Base-by-base conservation (phyloP, 2,329 filamentous ascomycete genomes). In the Talaromyces amestolkiae region DNA sequence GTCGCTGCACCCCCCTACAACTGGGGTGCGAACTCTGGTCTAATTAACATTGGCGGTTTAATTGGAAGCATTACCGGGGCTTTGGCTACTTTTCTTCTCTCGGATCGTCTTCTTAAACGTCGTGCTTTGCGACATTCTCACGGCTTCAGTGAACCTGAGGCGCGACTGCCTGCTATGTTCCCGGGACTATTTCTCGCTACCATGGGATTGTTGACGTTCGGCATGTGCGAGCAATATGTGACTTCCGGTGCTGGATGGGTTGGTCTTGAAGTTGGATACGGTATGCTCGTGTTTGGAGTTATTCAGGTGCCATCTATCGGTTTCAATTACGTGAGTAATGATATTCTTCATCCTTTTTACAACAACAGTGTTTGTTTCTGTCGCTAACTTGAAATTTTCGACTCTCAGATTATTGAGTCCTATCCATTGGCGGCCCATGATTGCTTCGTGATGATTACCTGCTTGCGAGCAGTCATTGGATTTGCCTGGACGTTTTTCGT, bases 401-500 rank as follows among this genome's bases (percentile, higher is more conserved):
- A 54, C 51, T 54, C n/a, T 33, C 27, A 83, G 80, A 69, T 86
- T 3, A 84, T 86, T 41, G 84, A 86, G 43, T 76, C 82, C 0
- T 86, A 86, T 68, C 73, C 75, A 0, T 71, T 76, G 1, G 68
- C 84, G 0, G 80, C 81, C 0, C 80, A 79, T 1, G 83, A 86
- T 68, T 85, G 83, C 69, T 85, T 86, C 68, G 82, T 84, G 13
- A 81, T 83, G 60, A 80, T 86, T 0, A 84, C 83, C 1, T 80
- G 80, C 37, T 72, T 82, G 17, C 77, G 84, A 3, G 77, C 82
- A 11, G 72, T 85, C 5, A 79, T 87, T 9, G 77, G 80, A 0
- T 86, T 86, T 68, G 79, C 82, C 0, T 86, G 84, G 83, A 83
- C 82, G 0, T 85, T 85, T 63, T 85, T 86, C 53, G 80, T 83